Evolutionary conservation across 23 red algal species (phyloP), one percentile per base, ranked within the genome.

Genomic region (Gracilaria domingensis): DNA sequence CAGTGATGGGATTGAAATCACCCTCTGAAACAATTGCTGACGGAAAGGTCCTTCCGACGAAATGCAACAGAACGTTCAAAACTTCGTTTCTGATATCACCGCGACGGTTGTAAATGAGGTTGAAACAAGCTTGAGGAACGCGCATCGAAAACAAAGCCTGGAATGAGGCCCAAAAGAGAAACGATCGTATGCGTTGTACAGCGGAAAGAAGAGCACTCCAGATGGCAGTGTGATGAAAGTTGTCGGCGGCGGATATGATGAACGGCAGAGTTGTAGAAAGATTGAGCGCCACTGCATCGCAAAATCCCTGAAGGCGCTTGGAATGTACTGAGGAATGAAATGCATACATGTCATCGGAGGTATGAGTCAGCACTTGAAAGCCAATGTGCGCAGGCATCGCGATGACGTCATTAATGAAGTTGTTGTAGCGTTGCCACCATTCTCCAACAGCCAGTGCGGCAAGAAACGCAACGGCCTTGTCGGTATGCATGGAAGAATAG

Each of bases 301-400:
- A 39, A 64, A 90, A 75, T 66, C 81, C 87, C 21, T 81, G 24
- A 4, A 70, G 57, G 26, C 87, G 87, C 40, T 60, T 60, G 11
- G 50, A 30, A 24, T 90, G 65, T 32, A 90, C 81, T 4, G 54
- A 44, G n/a, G 54, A 55, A 21, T 53, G 59, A 65, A 76, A 90
- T 11, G 57, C 39, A 80, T 90, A 80, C 9, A 90, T 64, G 24
- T 90, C 87, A 59, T 90, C 87, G 23, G 87, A 90, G 12, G 81
- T 32, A 62, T 76, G 40, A 37, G 54, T 24, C 2, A 90, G 44
- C 28, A 90, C 56, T 37, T 37, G 57, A 69, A 74, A 90, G 28
- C 45, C 66, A 79, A 75, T 80, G 37, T 69, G 34, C 8, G 87
- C 56, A 39, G 65, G 47, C 53, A 66, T 79, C 33, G 87, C 54